These are phyloP conservation scores for Microascus cirrosus DNA, from an alignment of 2,329 filamentous ascomycete species.

Conservation along the genomic window DNA sequence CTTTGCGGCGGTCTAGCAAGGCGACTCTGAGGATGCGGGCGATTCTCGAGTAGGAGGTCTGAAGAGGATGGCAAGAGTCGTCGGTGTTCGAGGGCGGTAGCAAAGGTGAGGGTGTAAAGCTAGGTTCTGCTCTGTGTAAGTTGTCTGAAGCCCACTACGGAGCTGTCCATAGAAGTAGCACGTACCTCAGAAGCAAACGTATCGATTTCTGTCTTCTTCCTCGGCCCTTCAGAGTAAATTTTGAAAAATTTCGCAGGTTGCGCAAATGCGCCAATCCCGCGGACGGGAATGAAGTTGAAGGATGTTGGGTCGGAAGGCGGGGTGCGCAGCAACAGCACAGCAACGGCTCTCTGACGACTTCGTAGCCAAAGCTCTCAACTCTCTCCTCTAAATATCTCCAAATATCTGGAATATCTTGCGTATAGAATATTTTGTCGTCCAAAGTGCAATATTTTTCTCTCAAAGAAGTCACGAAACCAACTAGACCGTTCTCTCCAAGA, in stretches of 20 bases:
- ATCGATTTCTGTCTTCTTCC: not conserved
- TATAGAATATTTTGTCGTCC: not conserved
- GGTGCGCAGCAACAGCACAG: not conserved
- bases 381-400: not conserved
- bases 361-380: not conserved
- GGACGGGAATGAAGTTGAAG: not conserved
- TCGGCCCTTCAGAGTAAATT: not conserved
- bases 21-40: not conserved
- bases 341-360: not conserved
- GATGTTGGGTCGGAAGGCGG: not conserved
- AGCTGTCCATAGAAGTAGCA: not conserved
- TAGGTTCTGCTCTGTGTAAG: not conserved
- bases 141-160: not conserved
- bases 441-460: not conserved
- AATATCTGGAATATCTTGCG: not conserved
- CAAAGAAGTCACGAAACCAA: not conserved
- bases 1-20: slow-evolving; percentile 15
- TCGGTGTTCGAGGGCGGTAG: not conserved
- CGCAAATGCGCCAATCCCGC: not conserved
- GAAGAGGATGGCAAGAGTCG: not conserved
- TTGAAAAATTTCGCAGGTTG: not conserved
- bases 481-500: not conserved
- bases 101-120: not conserved
- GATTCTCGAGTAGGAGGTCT: not conserved
- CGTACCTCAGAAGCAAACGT: not conserved